A percentile compares a stretch with the other conserved stretches of the same genome.
phyloP scores from a whole-genome alignment of 345 rosid species.

The Toxicodendron radicans region DNA sequence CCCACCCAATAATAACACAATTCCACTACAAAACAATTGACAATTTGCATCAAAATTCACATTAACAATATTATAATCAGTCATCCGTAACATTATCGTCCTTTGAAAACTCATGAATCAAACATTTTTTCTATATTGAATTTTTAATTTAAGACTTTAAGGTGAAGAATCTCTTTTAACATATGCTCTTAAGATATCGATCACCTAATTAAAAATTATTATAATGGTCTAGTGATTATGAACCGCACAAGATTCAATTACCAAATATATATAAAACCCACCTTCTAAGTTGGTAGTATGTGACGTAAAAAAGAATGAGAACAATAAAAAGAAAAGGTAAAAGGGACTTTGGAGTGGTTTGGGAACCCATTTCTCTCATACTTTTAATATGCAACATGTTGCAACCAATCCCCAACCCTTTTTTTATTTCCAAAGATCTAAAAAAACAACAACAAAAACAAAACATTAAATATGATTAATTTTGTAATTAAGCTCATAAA shows the following conservation, averaged over 20 bases:
- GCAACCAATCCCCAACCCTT: constrained; percentile 25
- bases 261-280: not conserved
- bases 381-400: constrained; percentile 21
- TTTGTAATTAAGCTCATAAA: not conserved
- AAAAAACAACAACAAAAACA: constrained; percentile 11
- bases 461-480: not conserved
- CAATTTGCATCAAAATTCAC: constrained; percentile 19
- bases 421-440: not conserved
- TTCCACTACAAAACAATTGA: constrained; percentile 24
- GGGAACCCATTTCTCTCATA: constrained; percentile 27
- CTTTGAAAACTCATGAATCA: too few relatives aligned
- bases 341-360: constrained; percentile 20
- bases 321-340: constrained; percentile 17
- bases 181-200: too few relatives aligned
- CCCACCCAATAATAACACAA: not conserved
- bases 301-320: constrained; percentile 9
- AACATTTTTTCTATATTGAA: too few relatives aligned
- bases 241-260: constrained; percentile 17
- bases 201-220: not conserved
- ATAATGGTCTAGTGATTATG: not conserved
- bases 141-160: too few relatives aligned
- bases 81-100: too few relatives aligned
- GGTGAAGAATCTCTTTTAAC: too few relatives aligned
- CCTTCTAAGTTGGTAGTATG: not conserved
- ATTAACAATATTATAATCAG: not conserved